Conservation (phyloP, 2,329 filamentous ascomycete genomes). For the Calonectria honghensis region DNA sequence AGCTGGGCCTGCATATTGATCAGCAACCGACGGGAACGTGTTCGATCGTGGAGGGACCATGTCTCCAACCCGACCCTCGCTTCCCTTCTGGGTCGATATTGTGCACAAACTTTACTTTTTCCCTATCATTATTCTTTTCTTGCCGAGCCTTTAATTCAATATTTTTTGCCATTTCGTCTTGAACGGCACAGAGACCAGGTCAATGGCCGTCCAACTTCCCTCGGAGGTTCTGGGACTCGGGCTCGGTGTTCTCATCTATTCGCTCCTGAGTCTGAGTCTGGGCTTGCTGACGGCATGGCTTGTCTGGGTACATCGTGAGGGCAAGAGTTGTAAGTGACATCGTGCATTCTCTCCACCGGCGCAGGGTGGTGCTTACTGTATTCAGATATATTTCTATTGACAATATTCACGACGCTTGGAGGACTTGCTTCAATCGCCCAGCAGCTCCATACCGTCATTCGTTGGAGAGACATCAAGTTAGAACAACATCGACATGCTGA, state of each 20-base stretch:
- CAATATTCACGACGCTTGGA: slow-evolving; percentile 61
- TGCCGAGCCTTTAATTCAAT: neutral
- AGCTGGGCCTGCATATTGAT: slow-evolving; percentile 7
- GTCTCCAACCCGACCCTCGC: slow-evolving; percentile 11
- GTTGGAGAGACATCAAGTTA: slow-evolving; percentile 63
- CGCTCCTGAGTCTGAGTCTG: slow-evolving; percentile 28
- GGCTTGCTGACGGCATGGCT: slow-evolving; percentile 54
- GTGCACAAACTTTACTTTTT: slow-evolving; percentile 1
- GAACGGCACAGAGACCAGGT: neutral
- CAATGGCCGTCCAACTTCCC: slow-evolving; percentile 36
- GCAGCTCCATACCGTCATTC: slow-evolving; percentile 63
- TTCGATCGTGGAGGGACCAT: slow-evolving; percentile 18
- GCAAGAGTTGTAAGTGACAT: slow-evolving; percentile 63
- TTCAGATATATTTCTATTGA: slow-evolving; percentile 64
- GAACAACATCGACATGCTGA: slow-evolving; percentile 62
- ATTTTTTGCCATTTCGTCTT: neutral
- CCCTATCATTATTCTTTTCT: neutral
- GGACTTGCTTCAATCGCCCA: slow-evolving; percentile 64
- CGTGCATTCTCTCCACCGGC: neutral
- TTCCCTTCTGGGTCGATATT: neutral
- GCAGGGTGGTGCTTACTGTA: neutral
- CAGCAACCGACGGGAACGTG: neutral
- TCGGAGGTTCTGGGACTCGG: slow-evolving; percentile 29
- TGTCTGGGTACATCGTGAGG: slow-evolving; percentile 63
- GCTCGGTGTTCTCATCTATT: slow-evolving; percentile 37